phyloP scores from a whole-genome alignment of 192 early-diverging fungal genomes.

The Umbelopsis sp. region DNA sequence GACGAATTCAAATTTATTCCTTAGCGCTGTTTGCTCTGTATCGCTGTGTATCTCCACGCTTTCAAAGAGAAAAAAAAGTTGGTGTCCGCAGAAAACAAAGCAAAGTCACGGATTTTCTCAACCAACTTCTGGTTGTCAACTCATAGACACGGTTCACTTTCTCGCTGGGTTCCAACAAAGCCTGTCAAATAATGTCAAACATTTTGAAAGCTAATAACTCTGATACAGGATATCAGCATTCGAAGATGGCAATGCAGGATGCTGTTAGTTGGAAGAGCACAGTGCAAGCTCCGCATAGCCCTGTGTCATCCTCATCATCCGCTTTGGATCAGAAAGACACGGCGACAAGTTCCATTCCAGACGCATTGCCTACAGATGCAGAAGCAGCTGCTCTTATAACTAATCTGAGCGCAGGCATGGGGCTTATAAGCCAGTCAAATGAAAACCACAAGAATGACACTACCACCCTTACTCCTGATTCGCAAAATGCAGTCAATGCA shows the following conservation, averaged over 20 bases:
- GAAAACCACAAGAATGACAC: neutral
- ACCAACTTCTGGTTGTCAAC: neutral
- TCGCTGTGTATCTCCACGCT: too few species aligned
- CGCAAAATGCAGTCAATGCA: neutral
- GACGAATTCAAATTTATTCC: too few species aligned
- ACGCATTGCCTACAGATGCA: neutral
- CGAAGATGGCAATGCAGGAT: neutral
- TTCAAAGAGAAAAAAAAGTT: neutral
- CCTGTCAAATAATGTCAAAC: conserved; percentile 20
- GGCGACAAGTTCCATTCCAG: neutral
- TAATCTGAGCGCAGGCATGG: neutral
- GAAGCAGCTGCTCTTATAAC: conserved; percentile 7
- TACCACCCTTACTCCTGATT: neutral
- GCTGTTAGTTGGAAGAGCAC: neutral
- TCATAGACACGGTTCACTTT: conserved; percentile 3
- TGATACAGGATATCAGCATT: conserved; percentile 1
- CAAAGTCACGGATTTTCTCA: conserved; percentile 8
- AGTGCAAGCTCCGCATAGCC: neutral
- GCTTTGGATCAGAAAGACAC: neutral
- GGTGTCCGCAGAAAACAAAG: neutral
- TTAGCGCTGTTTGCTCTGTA: too few species aligned
- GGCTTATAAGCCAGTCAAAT: neutral
- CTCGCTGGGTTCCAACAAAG: conserved; percentile 17
- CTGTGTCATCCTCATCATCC: conserved; percentile 1
- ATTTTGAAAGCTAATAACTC: conserved; percentile 18